A percentile compares a stretch with the other conserved stretches of the same genome.
Evolutionary conservation across 2,329 filamentous ascomycete genomes (phyloP).

Genomic region (Nannizzia gypsea): DNA sequence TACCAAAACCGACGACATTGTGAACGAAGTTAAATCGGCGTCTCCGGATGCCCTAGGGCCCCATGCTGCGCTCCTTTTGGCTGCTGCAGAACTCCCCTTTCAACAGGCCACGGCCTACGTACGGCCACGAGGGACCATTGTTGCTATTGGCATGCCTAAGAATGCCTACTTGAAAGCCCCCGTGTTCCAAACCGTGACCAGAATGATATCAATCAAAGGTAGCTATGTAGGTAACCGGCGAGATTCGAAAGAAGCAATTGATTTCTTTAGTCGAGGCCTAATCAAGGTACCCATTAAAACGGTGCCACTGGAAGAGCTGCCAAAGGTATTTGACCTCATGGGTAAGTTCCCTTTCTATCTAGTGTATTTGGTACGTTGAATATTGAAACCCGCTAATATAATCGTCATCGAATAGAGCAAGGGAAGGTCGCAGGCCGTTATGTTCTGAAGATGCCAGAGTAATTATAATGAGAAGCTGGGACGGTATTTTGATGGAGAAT

Average conservation of each 20-base stretch:
- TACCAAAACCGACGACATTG: slow-evolving; percentile 19
- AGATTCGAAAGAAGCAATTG: slow-evolving; percentile 77
- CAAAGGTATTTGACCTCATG: slow-evolving; percentile 59
- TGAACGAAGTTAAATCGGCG: slow-evolving; percentile 70
- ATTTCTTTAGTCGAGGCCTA: slow-evolving; percentile 73
- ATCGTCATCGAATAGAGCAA: slow-evolving; percentile 23
- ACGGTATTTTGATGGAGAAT: too few species aligned
- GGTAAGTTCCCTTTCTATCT: too few species aligned
- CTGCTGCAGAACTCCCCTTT: slow-evolving; percentile 83
- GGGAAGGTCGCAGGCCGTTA: slow-evolving; percentile 34
- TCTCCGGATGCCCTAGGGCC: slow-evolving; percentile 73
- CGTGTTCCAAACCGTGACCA: slow-evolving; percentile 77
- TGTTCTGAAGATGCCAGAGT: slow-evolving; percentile 35
- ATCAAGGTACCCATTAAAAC: slow-evolving; percentile 83
- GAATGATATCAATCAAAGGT: slow-evolving; percentile 87
- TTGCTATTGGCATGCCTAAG: slow-evolving; percentile 81
- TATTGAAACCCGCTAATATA: slow-evolving; percentile 10
- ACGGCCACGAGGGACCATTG: slow-evolving; percentile 65
- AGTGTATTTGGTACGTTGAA: too few species aligned
- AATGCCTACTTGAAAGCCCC: slow-evolving; percentile 68
- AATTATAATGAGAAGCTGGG: too few species aligned
- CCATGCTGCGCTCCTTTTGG: slow-evolving; percentile 75
- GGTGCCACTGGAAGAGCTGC: slow-evolving; percentile 66
- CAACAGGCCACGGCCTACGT: slow-evolving; percentile 87
- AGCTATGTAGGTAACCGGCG: slow-evolving; percentile 88